Evolutionary conservation across 768 basidiomycete genomes (phyloP).

Genomic region (Amanita subjunquillea): DNA sequence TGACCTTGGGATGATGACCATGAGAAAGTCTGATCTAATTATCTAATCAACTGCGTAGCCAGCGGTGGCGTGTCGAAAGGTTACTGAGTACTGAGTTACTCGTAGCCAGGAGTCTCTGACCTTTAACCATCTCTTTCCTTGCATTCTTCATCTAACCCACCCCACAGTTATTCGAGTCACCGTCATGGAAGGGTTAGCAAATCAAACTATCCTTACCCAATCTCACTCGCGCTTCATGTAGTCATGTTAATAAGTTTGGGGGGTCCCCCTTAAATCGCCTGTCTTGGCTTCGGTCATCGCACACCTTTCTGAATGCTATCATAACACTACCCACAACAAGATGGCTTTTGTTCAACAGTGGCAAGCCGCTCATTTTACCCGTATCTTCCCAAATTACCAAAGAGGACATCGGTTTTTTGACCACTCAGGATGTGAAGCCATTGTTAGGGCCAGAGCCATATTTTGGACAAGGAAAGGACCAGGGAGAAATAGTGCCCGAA

Average conservation of each 20-base stretch:
- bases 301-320: conserved; percentile 67
- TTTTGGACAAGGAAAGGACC: conserved; percentile 58
- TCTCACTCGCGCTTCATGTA: conserved; percentile 4
- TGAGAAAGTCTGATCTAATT: too few relatives aligned
- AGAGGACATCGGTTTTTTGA: conserved; percentile 37
- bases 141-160: neutral
- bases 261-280: conserved; percentile 75
- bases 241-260: conserved; percentile 29
- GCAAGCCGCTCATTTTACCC: conserved; percentile 54
- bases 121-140: neutral
- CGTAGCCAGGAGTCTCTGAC: too few relatives aligned
- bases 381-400: conserved; percentile 21
- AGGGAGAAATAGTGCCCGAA: conserved; percentile 24
- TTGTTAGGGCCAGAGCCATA: conserved; percentile 60
- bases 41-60: too few relatives aligned
- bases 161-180: neutral
- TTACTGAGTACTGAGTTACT: too few relatives aligned
- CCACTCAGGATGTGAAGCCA: conserved; percentile 49
- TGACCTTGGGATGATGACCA: neutral
- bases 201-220: neutral
- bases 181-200: conserved; percentile 1
- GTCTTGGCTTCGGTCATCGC: conserved; percentile 71
- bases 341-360: conserved; percentile 73
- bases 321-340: conserved; percentile 45
- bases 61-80: too few relatives aligned